phyloP scores from a whole-genome alignment of 2,329 filamentous ascomycete species.

The Penicillium rolfsii region DNA sequence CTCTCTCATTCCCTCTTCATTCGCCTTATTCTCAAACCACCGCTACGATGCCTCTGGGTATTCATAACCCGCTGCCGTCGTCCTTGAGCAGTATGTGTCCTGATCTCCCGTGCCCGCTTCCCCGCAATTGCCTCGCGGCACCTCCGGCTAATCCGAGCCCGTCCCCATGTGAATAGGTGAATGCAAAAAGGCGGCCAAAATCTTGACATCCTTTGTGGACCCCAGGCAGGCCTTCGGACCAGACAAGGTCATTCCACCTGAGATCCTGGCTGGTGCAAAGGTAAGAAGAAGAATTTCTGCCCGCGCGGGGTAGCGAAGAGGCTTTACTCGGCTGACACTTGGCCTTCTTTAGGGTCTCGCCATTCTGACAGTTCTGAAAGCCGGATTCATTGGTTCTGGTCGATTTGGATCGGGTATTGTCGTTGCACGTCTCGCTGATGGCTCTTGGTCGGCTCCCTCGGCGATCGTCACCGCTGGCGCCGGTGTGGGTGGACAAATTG shows the following conservation, averaged over 20 bases:
- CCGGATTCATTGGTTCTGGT: slow-evolving; percentile 55
- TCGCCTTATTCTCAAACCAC: slow-evolving; percentile 6
- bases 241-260: slow-evolving; percentile 94
- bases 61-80: slow-evolving; percentile 53
- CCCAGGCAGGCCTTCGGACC: slow-evolving; percentile 91
- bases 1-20: slow-evolving; percentile 12
- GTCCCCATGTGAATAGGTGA: slow-evolving; percentile 66
- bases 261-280: slow-evolving; percentile 88
- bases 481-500: slow-evolving; percentile 56
- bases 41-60: slow-evolving; percentile 48
- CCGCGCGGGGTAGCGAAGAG: slow-evolving; percentile 11
- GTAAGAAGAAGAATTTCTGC: slow-evolving; percentile 49
- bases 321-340: slow-evolving; percentile 12
- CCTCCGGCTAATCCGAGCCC: slow-evolving; percentile 37
- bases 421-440: slow-evolving; percentile 53
- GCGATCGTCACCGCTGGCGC: slow-evolving; percentile 54
- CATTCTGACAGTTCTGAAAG: slow-evolving; percentile 54
- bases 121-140: slow-evolving; percentile 36
- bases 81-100: slow-evolving; percentile 51
- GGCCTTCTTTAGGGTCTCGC: slow-evolving; percentile 49
- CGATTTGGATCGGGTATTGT: slow-evolving; percentile 55
- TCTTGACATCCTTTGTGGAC: slow-evolving; percentile 91
- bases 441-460: slow-evolving; percentile 55
- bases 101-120: slow-evolving; percentile 27
- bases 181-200: slow-evolving; percentile 96